Percentiles rank a stretch among this genome's conserved stretches.
These are phyloP conservation scores for Aspergillus thermomutatus DNA, from an alignment of 2,329 filamentous ascomycete genomes.

Conservation along the genomic window DNA sequence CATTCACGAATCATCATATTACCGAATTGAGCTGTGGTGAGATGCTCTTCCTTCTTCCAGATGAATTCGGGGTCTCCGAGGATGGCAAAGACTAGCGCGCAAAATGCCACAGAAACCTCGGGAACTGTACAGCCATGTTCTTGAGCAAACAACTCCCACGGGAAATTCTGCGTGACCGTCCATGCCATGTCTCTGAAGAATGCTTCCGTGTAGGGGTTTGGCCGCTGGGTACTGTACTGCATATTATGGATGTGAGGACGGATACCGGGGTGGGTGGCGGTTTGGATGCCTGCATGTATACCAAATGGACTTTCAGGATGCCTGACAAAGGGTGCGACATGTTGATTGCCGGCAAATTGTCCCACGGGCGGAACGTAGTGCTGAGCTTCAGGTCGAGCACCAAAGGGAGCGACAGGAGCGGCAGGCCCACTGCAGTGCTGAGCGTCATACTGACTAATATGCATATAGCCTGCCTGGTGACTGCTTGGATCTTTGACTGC, in stretches of 20 bases:
- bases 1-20: neutral
- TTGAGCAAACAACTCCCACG: constrained; percentile 20
- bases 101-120: constrained; percentile 19
- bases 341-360: neutral
- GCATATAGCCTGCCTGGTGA: neutral
- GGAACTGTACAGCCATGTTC: constrained; percentile 16
- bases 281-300: neutral
- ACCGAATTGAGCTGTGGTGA: neutral
- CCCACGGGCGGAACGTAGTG: neutral
- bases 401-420: neutral
- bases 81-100: constrained; percentile 18
- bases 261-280: neutral
- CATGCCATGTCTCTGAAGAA: constrained; percentile 26
- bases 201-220: constrained; percentile 9
- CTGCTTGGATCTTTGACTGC: neutral
- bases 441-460: neutral
- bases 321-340: neutral
- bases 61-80: constrained; percentile 1
- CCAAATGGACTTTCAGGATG: neutral
- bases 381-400: neutral
- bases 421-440: neutral
- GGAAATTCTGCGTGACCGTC: constrained; percentile 20
- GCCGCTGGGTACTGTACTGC: neutral
- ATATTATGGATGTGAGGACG: neutral
- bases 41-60: neutral